These are phyloP conservation scores for Leucocoprinus birnbaumii DNA, from an alignment of 768 basidiomycete genomes.

Conservation along the genomic window DNA sequence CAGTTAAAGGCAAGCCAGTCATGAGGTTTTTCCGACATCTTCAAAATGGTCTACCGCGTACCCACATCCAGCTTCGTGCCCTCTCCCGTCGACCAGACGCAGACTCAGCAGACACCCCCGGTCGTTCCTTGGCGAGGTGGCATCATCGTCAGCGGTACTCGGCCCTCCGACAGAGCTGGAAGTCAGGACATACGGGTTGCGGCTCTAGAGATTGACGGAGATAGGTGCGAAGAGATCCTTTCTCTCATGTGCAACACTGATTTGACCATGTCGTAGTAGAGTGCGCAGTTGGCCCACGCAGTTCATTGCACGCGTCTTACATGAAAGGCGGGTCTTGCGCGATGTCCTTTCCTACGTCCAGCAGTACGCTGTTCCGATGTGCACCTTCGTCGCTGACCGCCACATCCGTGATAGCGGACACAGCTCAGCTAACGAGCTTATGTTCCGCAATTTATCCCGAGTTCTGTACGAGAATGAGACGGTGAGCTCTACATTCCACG, in stretches of 20 bases:
- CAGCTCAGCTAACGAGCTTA: slow-evolving; percentile 48
- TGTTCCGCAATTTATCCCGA: slow-evolving; percentile 53
- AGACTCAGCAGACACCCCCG: slow-evolving; percentile 19
- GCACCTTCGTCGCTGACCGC: slow-evolving; percentile 63
- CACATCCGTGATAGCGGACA: slow-evolving; percentile 42
- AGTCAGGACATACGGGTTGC: slow-evolving; percentile 56
- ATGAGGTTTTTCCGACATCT: slow-evolving; percentile 29
- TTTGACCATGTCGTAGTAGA: slow-evolving; percentile 35
- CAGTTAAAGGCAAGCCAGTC: slow-evolving; percentile 37
- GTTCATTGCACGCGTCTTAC: slow-evolving; percentile 40
- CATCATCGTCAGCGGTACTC: slow-evolving; percentile 48
- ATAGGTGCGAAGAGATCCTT: slow-evolving; percentile 47
- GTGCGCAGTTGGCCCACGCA: slow-evolving; percentile 55
- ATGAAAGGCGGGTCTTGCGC: slow-evolving; percentile 37
- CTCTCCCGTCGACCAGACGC: slow-evolving; percentile 43
- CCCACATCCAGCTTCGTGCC: slow-evolving; percentile 63
- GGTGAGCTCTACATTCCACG: slow-evolving; percentile 32
- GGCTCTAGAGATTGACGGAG: slow-evolving; percentile 70
- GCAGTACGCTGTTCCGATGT: slow-evolving; percentile 44
- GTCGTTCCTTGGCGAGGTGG: slow-evolving; percentile 57
- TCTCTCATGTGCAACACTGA: slow-evolving; percentile 20
- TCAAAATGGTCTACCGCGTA: slow-evolving; percentile 57
- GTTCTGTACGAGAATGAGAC: slow-evolving; percentile 49
- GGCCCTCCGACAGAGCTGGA: slow-evolving; percentile 42
- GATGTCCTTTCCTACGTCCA: slow-evolving; percentile 53